Evolutionary conservation across 331 rosid genomes (phyloP).

Genomic region (Phaseolus coccineus): DNA sequence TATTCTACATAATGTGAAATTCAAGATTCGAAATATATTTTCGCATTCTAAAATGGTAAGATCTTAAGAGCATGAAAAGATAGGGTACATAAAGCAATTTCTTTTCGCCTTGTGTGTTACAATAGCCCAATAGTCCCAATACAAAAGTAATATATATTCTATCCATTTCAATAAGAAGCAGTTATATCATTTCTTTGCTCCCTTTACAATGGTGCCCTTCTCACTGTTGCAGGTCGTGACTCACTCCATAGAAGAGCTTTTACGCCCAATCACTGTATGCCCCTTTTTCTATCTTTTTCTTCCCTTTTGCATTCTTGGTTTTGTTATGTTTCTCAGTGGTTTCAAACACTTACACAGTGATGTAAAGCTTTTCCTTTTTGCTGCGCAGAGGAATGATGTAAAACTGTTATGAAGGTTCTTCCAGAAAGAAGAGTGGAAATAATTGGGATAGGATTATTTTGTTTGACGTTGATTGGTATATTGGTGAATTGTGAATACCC

Average conservation of each 20-base stretch:
- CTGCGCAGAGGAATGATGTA: constrained; percentile 25
- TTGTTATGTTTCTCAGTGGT: constrained; percentile 14
- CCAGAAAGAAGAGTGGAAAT: background rate
- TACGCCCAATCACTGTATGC: background rate
- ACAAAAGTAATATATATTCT: background rate
- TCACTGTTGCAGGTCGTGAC: background rate
- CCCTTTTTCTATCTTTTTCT: background rate
- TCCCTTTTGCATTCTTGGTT: background rate
- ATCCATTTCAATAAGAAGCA: background rate
- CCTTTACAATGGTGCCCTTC: background rate
- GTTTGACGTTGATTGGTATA: background rate
- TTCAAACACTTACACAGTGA: background rate
- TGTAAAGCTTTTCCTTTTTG: background rate
- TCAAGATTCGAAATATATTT: too few species aligned
- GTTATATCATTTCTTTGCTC: background rate
- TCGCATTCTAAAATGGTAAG: too few species aligned
- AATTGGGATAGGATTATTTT: background rate
- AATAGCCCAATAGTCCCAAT: too few species aligned
- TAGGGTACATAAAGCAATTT: too few species aligned
- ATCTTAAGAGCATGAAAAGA: too few species aligned
- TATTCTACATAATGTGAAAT: too few species aligned
- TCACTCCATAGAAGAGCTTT: background rate
- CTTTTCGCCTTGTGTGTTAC: too few species aligned
- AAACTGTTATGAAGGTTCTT: constrained; percentile 1
- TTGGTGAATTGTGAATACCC: constrained; percentile 1